Conservation (phyloP, 768 basidiomycete species). For the Lentinula guzmanii region DNA sequence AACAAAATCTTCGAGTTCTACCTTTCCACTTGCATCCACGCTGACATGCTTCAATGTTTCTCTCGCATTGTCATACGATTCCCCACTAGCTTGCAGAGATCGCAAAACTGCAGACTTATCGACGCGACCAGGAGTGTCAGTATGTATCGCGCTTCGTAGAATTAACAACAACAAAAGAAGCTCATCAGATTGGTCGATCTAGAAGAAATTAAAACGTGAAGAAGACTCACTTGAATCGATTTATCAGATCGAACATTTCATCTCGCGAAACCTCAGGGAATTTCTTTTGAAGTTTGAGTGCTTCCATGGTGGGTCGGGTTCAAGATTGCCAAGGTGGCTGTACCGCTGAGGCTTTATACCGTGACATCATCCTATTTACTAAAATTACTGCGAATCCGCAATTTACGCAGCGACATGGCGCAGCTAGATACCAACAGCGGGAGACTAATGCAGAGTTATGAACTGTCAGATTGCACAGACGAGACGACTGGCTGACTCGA, state of each 20-base stretch:
- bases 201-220: not conserved
- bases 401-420: too few relatives aligned
- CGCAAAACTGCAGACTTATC: slow-evolving; percentile 81
- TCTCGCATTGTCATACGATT: slow-evolving; percentile 85
- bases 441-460: too few relatives aligned
- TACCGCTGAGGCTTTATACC: not conserved
- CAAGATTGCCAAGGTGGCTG: not conserved
- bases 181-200: not conserved
- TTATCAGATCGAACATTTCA: slow-evolving; percentile 93
- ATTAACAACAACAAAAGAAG: not conserved
- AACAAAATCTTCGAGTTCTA: slow-evolving; percentile 98
- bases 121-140: slow-evolving; percentile 76
- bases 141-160: slow-evolving; percentile 54
- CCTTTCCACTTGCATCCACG: slow-evolving; percentile 91
- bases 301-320: slow-evolving; percentile 51
- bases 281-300: slow-evolving; percentile 84
- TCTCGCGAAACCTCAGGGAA: slow-evolving; percentile 87
- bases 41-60: slow-evolving; percentile 92
- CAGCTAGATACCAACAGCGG: too few relatives aligned
- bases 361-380: not conserved
- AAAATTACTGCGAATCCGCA: too few relatives aligned
- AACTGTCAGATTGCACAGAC: too few relatives aligned
- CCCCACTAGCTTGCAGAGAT: slow-evolving; percentile 69
- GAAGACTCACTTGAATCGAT: slow-evolving; percentile 85
- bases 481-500: too few relatives aligned